These are phyloP conservation scores for Fusarium metavorans DNA, from an alignment of 2,329 filamentous ascomycete species.

Conservation along the genomic window DNA sequence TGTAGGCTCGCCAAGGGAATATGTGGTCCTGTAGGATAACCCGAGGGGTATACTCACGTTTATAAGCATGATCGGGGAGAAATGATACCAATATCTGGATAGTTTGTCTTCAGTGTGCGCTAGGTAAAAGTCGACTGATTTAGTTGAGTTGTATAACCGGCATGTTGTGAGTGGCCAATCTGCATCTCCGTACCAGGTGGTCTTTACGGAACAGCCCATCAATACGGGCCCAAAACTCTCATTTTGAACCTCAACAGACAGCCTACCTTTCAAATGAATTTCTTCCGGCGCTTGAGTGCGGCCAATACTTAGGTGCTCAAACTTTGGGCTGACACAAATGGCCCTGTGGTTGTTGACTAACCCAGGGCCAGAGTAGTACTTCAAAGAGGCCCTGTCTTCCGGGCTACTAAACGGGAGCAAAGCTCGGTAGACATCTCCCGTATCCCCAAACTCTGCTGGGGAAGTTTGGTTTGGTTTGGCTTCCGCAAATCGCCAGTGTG, in stretches of 20 bases:
- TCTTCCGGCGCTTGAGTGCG: accelerated
- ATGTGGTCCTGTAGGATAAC: accelerated
- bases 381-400: not conserved
- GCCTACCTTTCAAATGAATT: not conserved
- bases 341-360: not conserved
- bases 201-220: not conserved
- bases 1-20: accelerated
- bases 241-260: not conserved
- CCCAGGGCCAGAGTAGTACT: not conserved
- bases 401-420: not conserved
- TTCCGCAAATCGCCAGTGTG: not conserved
- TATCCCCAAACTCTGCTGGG: not conserved
- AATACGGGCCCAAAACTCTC: not conserved
- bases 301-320: not conserved
- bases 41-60: not conserved
- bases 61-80: not conserved
- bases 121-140: not conserved
- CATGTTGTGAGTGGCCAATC: not conserved
- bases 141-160: not conserved
- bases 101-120: not conserved
- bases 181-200: not conserved
- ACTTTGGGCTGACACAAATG: not conserved
- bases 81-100: not conserved
- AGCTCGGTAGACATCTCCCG: not conserved
- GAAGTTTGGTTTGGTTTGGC: not conserved